These are phyloP conservation scores for Suaeda aralocaspica DNA, from an alignment of 148 eudicot species.

Conservation along the genomic window DNA sequence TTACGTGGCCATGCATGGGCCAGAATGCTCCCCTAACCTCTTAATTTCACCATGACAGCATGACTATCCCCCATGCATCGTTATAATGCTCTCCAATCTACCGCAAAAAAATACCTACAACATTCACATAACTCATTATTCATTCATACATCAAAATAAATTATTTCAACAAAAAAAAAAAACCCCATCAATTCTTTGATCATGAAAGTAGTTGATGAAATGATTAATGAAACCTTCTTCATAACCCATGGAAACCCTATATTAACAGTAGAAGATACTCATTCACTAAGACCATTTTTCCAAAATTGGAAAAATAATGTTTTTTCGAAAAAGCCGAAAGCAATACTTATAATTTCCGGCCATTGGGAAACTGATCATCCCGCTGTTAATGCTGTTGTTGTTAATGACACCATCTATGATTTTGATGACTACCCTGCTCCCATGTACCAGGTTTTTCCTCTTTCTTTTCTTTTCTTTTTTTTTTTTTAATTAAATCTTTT, in stretches of 20 bases:
- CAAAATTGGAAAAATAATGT: constrained; percentile 35
- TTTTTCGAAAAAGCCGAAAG: constrained; percentile 31
- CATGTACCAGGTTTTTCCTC: constrained; percentile 47
- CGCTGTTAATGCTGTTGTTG: constrained; percentile 42
- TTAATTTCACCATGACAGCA: too few species aligned
- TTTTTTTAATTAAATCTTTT: background rate
- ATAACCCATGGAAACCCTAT: constrained; percentile 66
- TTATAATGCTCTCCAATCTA: too few species aligned
- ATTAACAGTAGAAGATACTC: constrained; percentile 44
- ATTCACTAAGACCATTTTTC: constrained; percentile 49
- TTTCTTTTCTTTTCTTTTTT: background rate
- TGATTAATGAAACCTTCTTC: constrained; percentile 39
- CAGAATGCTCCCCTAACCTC: too few species aligned
- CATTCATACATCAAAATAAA: too few species aligned
- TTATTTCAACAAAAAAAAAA: too few species aligned
- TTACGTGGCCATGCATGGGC: too few species aligned
- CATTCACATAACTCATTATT: too few species aligned
- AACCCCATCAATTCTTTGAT: too few species aligned
- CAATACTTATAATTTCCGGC: constrained; percentile 54
- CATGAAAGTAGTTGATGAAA: too few species aligned
- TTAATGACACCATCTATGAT: constrained; percentile 50
- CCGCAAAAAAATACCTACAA: too few species aligned
- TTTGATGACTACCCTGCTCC: constrained; percentile 50
- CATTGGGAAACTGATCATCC: constrained; percentile 69
- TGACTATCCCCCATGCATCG: too few species aligned